Percentiles rank a stretch among this genome's conserved stretches.
These are phyloP conservation scores for Brasenia schreberi DNA, from an alignment of 164 flowering plant species.

Conservation along the genomic window DNA sequence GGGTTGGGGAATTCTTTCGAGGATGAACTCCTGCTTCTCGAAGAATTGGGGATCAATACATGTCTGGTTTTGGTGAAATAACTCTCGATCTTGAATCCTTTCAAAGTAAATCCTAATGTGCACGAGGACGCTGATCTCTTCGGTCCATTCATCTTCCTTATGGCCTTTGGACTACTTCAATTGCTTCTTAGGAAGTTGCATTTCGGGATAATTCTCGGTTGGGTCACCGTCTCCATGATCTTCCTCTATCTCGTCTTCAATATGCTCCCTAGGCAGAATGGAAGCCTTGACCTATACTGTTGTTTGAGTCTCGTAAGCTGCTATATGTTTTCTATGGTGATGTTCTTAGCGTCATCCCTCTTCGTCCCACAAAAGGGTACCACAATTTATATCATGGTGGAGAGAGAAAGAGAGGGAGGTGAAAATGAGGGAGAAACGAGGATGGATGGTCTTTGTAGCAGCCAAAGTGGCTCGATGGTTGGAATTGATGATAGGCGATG, in stretches of 20 bases:
- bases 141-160: conserved; percentile 63
- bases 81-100: conserved; percentile 49
- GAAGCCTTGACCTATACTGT: conserved; percentile 68
- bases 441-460: no score
- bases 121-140: conserved; percentile 76
- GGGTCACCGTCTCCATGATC: conserved; percentile 63
- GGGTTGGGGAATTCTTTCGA: conserved; percentile 22
- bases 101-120: conserved; percentile 39
- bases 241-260: conserved; percentile 74
- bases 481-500: no score
- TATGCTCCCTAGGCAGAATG: conserved; percentile 75
- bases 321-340: conserved; percentile 15
- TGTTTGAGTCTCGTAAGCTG: conserved; percentile 77
- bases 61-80: conserved; percentile 78
- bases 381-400: conserved; percentile 26
- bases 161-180: conserved; percentile 69
- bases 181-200: conserved; percentile 86
- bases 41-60: conserved; percentile 11
- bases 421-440: no score
- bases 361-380: conserved; percentile 55
- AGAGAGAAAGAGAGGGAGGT: no score
- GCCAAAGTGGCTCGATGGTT: no score
- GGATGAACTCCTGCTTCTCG: conserved; percentile 85
- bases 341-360: conserved; percentile 55
- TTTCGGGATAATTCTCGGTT: conserved; percentile 80